A percentile compares a stretch with the other conserved stretches of the same genome.
phyloP scores from a whole-genome alignment of 1,284 basidiomycete genomes.

The Apiotrichum gamsii region DNA sequence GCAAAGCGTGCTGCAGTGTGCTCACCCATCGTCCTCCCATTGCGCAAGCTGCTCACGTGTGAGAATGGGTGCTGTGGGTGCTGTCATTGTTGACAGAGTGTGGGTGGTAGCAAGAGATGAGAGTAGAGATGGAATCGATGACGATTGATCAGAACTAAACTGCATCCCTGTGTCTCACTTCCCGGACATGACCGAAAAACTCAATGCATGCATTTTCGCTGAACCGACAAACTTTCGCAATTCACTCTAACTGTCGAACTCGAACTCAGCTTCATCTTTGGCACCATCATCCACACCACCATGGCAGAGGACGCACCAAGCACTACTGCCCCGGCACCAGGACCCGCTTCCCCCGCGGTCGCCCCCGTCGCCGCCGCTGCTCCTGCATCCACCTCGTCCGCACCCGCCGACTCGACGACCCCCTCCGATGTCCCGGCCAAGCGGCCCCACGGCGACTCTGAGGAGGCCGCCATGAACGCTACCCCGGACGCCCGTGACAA shows the following conservation, averaged over 20 bases:
- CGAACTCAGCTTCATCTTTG: no score
- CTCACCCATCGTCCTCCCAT: slow-evolving; percentile 34
- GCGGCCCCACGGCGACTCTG: background rate
- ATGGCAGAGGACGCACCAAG: slow-evolving; percentile 7
- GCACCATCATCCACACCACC: background rate
- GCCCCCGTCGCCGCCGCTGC: background rate
- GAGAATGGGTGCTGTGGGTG: slow-evolving; percentile 22
- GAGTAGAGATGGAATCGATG: no score
- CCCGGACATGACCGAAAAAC: no score
- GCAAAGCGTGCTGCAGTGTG: background rate
- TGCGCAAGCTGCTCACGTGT: slow-evolving; percentile 28
- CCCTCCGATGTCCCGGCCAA: background rate
- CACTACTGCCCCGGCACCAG: background rate
- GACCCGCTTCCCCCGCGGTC: background rate
- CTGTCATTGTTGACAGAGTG: background rate
- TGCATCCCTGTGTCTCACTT: no score
- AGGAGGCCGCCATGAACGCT: slow-evolving; percentile 15
- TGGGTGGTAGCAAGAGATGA: background rate
- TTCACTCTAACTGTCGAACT: no score
- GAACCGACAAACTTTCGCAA: no score
- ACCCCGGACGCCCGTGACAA: background rate
- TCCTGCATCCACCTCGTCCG: no score
- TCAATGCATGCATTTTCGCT: no score
- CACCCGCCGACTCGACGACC: background rate
- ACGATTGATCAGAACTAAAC: no score